These are phyloP conservation scores for Geotrichum aggregatum DNA, from an alignment of 1,139 yeast species.

Conservation along the genomic window DNA sequence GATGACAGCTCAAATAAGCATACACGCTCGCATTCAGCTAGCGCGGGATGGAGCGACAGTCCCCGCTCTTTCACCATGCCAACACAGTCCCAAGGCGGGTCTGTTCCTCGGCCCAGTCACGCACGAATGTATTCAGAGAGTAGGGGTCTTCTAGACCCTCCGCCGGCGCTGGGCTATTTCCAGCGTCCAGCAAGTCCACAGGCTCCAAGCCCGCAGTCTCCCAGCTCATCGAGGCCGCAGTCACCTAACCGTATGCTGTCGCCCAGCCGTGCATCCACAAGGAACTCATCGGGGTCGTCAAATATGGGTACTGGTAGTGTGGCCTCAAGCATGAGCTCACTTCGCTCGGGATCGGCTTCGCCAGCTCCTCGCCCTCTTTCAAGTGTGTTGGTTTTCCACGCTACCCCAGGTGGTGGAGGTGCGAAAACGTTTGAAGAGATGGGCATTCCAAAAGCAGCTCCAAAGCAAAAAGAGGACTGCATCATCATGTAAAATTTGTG, in stretches of 20 bases:
- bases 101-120: no score
- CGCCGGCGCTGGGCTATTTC: not conserved
- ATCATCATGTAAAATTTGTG: conserved; percentile 2
- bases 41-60: no score
- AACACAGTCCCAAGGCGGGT: not conserved
- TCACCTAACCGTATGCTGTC: no score
- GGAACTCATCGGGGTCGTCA: not conserved
- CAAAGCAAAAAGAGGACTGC: conserved; percentile 1
- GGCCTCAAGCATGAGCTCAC: not conserved
- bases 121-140: not conserved
- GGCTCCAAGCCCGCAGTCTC: no score
- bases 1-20: no score
- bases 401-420: not conserved
- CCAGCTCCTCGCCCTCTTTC: not conserved
- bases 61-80: not conserved
- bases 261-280: not conserved
- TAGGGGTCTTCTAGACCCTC: conserved; percentile 1
- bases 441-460: conserved; percentile 2
- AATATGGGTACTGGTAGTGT: not conserved
- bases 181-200: no score
- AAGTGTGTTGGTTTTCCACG: conserved; percentile 5
- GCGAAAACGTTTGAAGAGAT: conserved; percentile 12
- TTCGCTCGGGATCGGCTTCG: conserved; percentile 2
- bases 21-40: no score
- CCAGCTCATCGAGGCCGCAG: not conserved